Evolutionary conservation across 768 basidiomycete species (phyloP).

Genomic region (Tricholoma saponaceum): DNA sequence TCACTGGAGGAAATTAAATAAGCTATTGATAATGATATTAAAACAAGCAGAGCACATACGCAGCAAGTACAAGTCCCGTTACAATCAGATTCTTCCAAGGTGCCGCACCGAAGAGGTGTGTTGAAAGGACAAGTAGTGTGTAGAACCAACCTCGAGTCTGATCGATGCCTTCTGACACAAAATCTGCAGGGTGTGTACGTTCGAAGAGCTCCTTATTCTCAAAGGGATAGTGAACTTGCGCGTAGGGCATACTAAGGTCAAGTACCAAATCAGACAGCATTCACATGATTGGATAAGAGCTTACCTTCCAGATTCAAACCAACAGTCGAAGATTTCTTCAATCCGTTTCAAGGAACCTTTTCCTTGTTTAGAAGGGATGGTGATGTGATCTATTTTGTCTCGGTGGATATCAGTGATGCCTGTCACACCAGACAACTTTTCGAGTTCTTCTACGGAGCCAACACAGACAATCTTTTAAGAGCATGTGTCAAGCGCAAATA

Average conservation of each 20-base stretch:
- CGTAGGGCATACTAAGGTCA: conserved; percentile 88
- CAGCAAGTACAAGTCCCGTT: conserved; percentile 91
- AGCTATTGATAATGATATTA: background rate
- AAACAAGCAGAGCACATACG: conserved; percentile 45
- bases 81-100: conserved; percentile 99
- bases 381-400: conserved; percentile 93
- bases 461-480: conserved; percentile 73
- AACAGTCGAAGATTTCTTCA: conserved; percentile 99
- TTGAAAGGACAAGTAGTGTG: conserved; percentile 92
- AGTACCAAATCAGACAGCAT: background rate
- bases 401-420: conserved; percentile 90
- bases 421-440: conserved; percentile 75
- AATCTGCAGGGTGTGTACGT: conserved; percentile 87
- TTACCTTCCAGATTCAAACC: conserved; percentile 99
- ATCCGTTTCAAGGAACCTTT: conserved; percentile 83
- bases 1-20: conserved; percentile 47
- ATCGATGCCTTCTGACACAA: conserved; percentile 97
- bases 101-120: conserved; percentile 87
- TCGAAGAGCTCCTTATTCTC: conserved; percentile 92
- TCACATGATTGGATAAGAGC: conserved; percentile 14
- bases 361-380: conserved; percentile 87
- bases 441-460: conserved; percentile 85
- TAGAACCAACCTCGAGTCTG: conserved; percentile 99
- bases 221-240: conserved; percentile 96
- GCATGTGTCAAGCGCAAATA: background rate